A percentile compares a stretch with the other conserved stretches of the same genome.
These are phyloP conservation scores for Blastomyces gilchristii DNA, from an alignment of 2,329 filamentous ascomycete species.

Conservation along the genomic window DNA sequence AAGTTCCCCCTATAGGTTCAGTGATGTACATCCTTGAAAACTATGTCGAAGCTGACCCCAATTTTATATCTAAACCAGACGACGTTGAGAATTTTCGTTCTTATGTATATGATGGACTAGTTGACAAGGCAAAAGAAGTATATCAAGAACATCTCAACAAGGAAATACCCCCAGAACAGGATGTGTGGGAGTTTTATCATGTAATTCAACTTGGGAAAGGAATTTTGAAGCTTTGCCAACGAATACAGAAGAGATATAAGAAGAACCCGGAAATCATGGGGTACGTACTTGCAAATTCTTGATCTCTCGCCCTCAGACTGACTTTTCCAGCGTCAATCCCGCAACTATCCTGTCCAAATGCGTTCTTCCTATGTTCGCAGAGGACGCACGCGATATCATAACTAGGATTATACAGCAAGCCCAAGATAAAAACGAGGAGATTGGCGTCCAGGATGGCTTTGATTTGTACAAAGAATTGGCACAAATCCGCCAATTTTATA, in stretches of 20 bases:
- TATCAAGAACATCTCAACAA: slow-evolving; percentile 71
- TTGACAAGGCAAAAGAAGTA: slow-evolving; percentile 62
- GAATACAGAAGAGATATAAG: slow-evolving; percentile 83
- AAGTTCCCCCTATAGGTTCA: slow-evolving; percentile 67
- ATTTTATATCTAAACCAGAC: slow-evolving; percentile 60
- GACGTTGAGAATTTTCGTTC: slow-evolving; percentile 62
- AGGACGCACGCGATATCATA: slow-evolving; percentile 78
- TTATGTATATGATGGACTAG: slow-evolving; percentile 62
- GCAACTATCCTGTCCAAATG: slow-evolving; percentile 66
- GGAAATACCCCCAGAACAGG: slow-evolving; percentile 66
- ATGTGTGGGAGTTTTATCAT: slow-evolving; percentile 83
- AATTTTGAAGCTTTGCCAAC: slow-evolving; percentile 74
- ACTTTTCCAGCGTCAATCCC: slow-evolving; percentile 42
- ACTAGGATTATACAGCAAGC: slow-evolving; percentile 66
- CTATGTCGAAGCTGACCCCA: slow-evolving; percentile 69
- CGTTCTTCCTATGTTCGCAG: slow-evolving; percentile 80
- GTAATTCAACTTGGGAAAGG: slow-evolving; percentile 80
- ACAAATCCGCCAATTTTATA: slow-evolving; percentile 71
- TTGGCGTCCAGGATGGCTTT: slow-evolving; percentile 86
- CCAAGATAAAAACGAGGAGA: slow-evolving; percentile 58
- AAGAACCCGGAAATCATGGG: slow-evolving; percentile 84
- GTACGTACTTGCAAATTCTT: slow-evolving; percentile 23
- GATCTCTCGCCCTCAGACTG: slow-evolving; percentile 10
- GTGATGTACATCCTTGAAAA: slow-evolving; percentile 72
- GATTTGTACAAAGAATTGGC: slow-evolving; percentile 84